A percentile compares a stretch with the other conserved stretches of the same genome.
Conservation (phyloP, 805 yeast genomes). For the Wickerhamiella dianesei region DNA sequence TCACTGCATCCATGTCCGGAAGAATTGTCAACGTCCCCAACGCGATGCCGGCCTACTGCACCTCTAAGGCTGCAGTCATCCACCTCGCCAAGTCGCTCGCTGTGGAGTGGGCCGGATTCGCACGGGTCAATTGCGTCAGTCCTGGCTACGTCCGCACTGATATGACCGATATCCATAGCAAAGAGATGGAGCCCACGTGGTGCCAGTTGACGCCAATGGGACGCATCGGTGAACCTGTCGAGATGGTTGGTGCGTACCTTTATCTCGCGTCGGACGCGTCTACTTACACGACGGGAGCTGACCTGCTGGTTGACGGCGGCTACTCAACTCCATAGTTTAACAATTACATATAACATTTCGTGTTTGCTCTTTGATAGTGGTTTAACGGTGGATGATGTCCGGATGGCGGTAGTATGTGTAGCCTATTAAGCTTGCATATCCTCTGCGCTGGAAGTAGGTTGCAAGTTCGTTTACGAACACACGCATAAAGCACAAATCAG, state of each 20-base stretch:
- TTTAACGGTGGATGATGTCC: too few species aligned
- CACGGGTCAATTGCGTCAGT: slow-evolving; percentile 65
- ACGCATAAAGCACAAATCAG: too few species aligned
- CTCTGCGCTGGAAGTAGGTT: too few species aligned
- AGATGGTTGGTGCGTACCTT: slow-evolving; percentile 66
- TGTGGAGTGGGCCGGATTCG: slow-evolving; percentile 77
- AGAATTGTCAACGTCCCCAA: slow-evolving; percentile 81
- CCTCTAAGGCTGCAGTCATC: slow-evolving; percentile 71
- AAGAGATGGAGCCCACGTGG: slow-evolving; percentile 37
- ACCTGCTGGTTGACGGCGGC: slow-evolving; percentile 69
- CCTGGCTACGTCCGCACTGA: slow-evolving; percentile 78
- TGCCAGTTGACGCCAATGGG: slow-evolving; percentile 34
- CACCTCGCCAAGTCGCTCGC: slow-evolving; percentile 70
- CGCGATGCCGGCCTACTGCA: slow-evolving; percentile 71
- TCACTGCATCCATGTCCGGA: slow-evolving; percentile 85
- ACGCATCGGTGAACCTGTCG: slow-evolving; percentile 43
- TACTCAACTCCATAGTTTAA: slow-evolving; percentile 47
- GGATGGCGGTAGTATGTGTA: too few species aligned
- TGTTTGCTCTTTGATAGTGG: too few species aligned
- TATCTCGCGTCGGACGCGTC: slow-evolving; percentile 75
- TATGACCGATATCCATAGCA: slow-evolving; percentile 37
- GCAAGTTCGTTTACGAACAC: too few species aligned
- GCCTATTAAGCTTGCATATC: too few species aligned
- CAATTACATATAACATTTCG: background rate
- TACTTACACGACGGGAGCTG: slow-evolving; percentile 66